Evolutionary conservation across 495 filamentous ascomycete species (phyloP), one percentile per base, ranked within the genome.

Genomic region (Aspergillus mulundensis): DNA sequence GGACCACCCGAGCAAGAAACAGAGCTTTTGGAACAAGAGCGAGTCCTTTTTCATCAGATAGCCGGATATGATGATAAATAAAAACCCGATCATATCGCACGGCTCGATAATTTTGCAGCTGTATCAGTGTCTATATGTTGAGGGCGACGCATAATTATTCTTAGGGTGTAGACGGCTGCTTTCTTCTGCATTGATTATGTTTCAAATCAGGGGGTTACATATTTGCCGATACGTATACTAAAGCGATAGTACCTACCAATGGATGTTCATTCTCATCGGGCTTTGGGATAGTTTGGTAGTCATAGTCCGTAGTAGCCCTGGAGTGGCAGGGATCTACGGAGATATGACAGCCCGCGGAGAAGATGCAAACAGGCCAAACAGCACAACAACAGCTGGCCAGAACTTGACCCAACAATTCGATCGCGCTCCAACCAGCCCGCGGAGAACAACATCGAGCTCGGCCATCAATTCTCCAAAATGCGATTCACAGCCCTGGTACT

Each of bases 1-100:
- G 49, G 95, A 99, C 67, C 93, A 99, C 71, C 77, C 85, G 50
- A 93, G 95, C 74, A 90, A 86, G 73, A 77, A 72, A 47, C 69
- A 77, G 40, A 79, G 70, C 61, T 80, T 82, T 61, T 84, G 80
- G 77, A 76, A 69, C 59, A 77, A 80, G 61, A 77, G 77, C 38
- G 84, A 88, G 64, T 81, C 81, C 50, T 84, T 88, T 63, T 85
- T 84, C 65, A 88, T 88, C 66, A 76, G 82, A 71, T 88, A 20
- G 59, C 59, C 57, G 59, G 38, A 36, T 14, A 36, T 48, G n/a
- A 39, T 58, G 36, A 18, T 32, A n/a, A 34, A 18, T 40, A 40
- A 40, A 10, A 16, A 40, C 21, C 42, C n/a, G 38, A 5, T 11
- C 10, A 47, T 51, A 19, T 18, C 49, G 21, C n/a, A 52, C 39